Evolutionary conservation across 108 stramenopile species (phyloP).

Genomic region (Pseudonitzschia multistriata): DNA sequence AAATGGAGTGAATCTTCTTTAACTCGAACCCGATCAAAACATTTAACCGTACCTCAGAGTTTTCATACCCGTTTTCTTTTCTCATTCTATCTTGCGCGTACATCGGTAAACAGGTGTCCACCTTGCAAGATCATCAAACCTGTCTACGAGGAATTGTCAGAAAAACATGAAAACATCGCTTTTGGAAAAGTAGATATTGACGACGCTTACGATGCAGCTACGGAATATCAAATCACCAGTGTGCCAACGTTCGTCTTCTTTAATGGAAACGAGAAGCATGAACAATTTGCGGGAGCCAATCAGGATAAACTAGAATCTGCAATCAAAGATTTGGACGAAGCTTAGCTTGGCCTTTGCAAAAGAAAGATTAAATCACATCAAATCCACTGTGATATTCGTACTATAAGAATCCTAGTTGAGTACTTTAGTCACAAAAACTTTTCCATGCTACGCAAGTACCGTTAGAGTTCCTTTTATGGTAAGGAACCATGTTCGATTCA

Average conservation of each 20-base stretch:
- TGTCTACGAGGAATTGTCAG: constrained; percentile 66
- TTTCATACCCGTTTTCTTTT: too few relatives aligned
- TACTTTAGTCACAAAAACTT: too few relatives aligned
- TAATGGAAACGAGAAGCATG: constrained; percentile 37
- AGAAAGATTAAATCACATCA: not conserved
- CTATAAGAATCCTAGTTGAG: too few relatives aligned
- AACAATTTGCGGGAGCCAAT: constrained; percentile 73
- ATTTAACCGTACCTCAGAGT: too few relatives aligned
- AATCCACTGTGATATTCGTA: too few relatives aligned
- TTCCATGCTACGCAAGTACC: too few relatives aligned
- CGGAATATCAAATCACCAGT: constrained; percentile 62
- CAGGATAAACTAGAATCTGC: constrained; percentile 49
- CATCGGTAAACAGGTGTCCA: constrained; percentile 44
- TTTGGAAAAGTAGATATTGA: constrained; percentile 85
- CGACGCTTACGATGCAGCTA: constrained; percentile 64
- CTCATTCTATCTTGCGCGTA: not conserved
- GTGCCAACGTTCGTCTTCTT: constrained; percentile 81
- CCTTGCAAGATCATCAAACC: constrained; percentile 67
- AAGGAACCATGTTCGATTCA: too few relatives aligned
- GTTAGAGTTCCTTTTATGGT: too few relatives aligned
- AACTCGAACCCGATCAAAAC: too few relatives aligned
- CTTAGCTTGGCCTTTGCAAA: constrained; percentile 8
- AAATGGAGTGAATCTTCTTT: too few relatives aligned
- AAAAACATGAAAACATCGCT: constrained; percentile 56
- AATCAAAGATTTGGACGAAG: constrained; percentile 34